A percentile compares a stretch with the other conserved stretches of the same genome.
Evolutionary conservation across 176 grass and related monocot species (phyloP).

Genomic region (Juncus effusus): DNA sequence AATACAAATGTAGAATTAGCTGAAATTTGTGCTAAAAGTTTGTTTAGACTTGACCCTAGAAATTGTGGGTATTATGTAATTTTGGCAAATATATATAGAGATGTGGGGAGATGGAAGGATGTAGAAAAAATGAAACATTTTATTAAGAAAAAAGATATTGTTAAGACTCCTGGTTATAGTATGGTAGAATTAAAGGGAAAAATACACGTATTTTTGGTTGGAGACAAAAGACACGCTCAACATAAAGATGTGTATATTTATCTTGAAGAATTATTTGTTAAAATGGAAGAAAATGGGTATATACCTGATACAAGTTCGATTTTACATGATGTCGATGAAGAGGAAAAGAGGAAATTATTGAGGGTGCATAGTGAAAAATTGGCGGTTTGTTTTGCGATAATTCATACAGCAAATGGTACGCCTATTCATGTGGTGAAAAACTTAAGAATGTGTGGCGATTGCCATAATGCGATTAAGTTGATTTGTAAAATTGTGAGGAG

Average conservation of each 20-base stretch:
- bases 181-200: constrained; percentile 68
- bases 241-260: constrained; percentile 67
- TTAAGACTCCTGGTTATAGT: constrained; percentile 85
- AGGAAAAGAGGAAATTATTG: constrained; percentile 72
- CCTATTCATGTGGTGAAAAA: constrained; percentile 84
- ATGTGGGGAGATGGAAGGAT: constrained; percentile 75
- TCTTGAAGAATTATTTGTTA: constrained; percentile 68
- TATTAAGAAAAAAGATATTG: constrained; percentile 60
- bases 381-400: constrained; percentile 82
- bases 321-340: constrained; percentile 83
- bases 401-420: constrained; percentile 56
- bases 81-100: constrained; percentile 82
- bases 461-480: constrained; percentile 70
- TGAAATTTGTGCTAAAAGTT: constrained; percentile 62
- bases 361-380: constrained; percentile 87
- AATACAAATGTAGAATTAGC: constrained; percentile 86
- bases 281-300: constrained; percentile 72
- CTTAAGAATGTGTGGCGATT: constrained; percentile 80
- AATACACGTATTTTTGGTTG: constrained; percentile 87
- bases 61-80: constrained; percentile 81
- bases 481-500: constrained; percentile 55
- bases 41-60: constrained; percentile 70
- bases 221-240: constrained; percentile 68
- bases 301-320: constrained; percentile 74
- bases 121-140: constrained; percentile 62